These are phyloP conservation scores for Akanthomyces uredinophilus DNA, from an alignment of 2,329 filamentous ascomycete species.

Conservation along the genomic window DNA sequence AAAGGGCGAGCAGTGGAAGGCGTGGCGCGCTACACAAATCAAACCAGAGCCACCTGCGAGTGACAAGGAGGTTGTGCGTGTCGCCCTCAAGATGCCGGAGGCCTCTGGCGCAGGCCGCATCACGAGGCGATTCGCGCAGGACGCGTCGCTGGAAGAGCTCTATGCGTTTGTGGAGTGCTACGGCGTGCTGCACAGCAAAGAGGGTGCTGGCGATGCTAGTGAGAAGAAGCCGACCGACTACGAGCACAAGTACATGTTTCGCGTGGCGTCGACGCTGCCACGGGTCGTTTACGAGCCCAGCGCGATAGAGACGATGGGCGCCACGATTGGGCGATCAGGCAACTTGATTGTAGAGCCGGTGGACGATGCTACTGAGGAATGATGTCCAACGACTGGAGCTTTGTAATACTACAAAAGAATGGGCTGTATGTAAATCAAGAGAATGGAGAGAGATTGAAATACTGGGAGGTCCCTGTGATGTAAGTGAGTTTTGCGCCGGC, in stretches of 20 bases:
- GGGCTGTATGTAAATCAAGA: not conserved
- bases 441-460: not conserved
- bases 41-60: constrained; percentile 59
- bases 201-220: constrained; percentile 29
- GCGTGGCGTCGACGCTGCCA: constrained; percentile 79
- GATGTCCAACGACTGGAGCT: constrained; percentile 25
- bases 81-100: constrained; percentile 60
- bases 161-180: constrained; percentile 97
- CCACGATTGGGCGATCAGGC: constrained; percentile 73
- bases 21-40: constrained; percentile 69
- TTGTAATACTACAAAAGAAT: constrained; percentile 11
- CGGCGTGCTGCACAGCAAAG: constrained; percentile 49
- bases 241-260: constrained; percentile 78
- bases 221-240: constrained; percentile 59
- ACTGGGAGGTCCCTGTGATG: no score
- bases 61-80: constrained; percentile 66
- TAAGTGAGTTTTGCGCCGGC: not conserved
- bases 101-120: constrained; percentile 63
- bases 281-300: constrained; percentile 72
- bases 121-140: constrained; percentile 65
- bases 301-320: constrained; percentile 58
- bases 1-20: constrained; percentile 63
- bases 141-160: constrained; percentile 76
- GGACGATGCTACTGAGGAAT: constrained; percentile 30
- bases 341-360: constrained; percentile 81